These are phyloP conservation scores for Hortaea werneckii DNA, from an alignment of 2,329 filamentous ascomycete genomes.

Conservation along the genomic window DNA sequence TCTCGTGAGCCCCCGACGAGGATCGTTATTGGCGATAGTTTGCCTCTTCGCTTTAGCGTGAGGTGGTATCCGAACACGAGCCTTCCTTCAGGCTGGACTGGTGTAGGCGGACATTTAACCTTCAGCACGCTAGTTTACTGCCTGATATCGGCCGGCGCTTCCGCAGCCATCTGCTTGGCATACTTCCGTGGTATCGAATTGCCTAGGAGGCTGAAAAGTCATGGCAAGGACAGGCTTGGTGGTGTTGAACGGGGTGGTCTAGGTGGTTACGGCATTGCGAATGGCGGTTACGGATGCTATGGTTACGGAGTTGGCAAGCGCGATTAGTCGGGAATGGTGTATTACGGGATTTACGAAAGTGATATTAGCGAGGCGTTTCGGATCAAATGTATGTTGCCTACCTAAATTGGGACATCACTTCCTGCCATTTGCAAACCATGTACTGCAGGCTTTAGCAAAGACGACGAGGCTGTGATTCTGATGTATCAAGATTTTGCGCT, in stretches of 20 bases:
- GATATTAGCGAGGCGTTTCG: constrained; percentile 1
- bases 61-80: constrained; percentile 74
- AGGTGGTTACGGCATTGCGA: constrained; percentile 34
- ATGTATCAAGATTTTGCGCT: no score
- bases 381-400: neutral
- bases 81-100: constrained; percentile 49
- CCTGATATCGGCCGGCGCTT: constrained; percentile 36
- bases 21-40: constrained; percentile 76
- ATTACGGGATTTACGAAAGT: neutral
- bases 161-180: constrained; percentile 41
- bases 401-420: no score
- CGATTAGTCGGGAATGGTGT: constrained; percentile 21
- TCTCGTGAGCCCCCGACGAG: constrained; percentile 46
- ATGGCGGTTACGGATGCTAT: constrained; percentile 9
- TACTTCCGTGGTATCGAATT: constrained; percentile 46
- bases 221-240: constrained; percentile 44
- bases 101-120: constrained; percentile 42
- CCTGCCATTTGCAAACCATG: no score
- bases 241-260: constrained; percentile 30
- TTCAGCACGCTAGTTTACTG: constrained; percentile 42
- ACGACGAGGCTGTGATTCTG: no score
- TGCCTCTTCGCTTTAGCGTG: constrained; percentile 70
- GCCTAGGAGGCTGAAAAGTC: constrained; percentile 42
- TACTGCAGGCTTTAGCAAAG: no score
- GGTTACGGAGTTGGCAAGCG: constrained; percentile 31